Percentiles rank a stretch among this genome's conserved stretches.
Evolutionary conservation across 176 grass and related monocot species (phyloP).

Genomic region (Cenchrus fungigraminus): DNA sequence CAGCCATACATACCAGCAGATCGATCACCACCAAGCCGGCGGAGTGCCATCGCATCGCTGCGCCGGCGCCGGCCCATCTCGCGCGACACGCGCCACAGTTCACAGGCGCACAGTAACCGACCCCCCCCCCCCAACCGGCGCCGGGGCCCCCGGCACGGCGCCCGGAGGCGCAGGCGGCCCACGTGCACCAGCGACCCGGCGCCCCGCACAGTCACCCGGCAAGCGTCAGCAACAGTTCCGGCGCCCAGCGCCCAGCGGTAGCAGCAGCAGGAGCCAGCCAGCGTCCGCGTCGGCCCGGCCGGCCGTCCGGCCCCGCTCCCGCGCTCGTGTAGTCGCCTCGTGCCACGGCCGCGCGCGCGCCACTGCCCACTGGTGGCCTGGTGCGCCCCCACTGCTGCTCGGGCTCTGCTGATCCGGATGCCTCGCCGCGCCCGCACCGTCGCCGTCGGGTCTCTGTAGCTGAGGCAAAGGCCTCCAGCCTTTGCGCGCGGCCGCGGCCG

Average conservation of each 20-base stretch:
- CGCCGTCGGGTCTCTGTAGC: slow-evolving; percentile 39
- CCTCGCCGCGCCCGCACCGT: not conserved
- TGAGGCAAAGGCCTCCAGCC: not conserved
- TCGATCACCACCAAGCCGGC: not conserved
- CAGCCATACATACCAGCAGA: not conserved
- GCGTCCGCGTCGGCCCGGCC: not conserved
- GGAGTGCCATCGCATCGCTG: not conserved
- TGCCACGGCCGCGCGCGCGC: not conserved
- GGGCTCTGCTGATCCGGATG: not conserved
- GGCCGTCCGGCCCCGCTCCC: not conserved
- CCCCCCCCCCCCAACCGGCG: too few relatives aligned
- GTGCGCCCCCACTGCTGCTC: not conserved
- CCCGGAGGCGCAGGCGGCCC: slow-evolving; percentile 37
- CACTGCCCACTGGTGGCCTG: not conserved
- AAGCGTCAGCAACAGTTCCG: slow-evolving; percentile 44
- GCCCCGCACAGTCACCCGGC: not conserved
- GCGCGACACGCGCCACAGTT: slow-evolving; percentile 10
- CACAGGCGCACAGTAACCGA: slow-evolving; percentile 29
- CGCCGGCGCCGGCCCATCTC: slow-evolving; percentile 9
- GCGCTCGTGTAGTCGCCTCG: slow-evolving; percentile 1
- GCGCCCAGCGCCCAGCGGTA: not conserved
- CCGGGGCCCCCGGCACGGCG: slow-evolving; percentile 11
- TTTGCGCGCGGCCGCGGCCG: not conserved
- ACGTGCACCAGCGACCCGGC: slow-evolving; percentile 13
- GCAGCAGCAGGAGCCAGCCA: not conserved